Conservation (phyloP, 2,329 filamentous ascomycete species). For the Penicillium janthinellum region DNA sequence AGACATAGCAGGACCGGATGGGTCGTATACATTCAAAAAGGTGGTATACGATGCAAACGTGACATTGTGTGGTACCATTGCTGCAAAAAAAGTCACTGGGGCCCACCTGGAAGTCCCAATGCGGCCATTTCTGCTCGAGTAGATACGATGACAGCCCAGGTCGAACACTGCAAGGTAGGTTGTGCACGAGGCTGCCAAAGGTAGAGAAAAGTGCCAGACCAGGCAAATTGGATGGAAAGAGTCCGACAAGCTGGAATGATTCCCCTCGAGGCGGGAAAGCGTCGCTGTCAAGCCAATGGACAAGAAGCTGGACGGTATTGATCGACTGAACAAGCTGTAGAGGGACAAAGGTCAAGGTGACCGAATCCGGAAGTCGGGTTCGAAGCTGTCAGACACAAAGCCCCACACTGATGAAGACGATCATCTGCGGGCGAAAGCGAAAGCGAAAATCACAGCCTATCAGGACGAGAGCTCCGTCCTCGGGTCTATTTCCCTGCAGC, state of each 20-base stretch:
- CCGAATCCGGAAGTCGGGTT: neutral
- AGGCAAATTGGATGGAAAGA: neutral
- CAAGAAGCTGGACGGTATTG: neutral
- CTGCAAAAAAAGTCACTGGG: constrained; percentile 11
- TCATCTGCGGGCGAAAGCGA: neutral
- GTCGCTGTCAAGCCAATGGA: neutral
- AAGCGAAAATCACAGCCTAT: neutral
- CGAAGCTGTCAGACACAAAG: neutral
- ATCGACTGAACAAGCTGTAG: neutral
- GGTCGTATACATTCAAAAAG: constrained; percentile 19
- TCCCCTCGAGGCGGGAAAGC: too few relatives aligned
- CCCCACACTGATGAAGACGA: neutral
- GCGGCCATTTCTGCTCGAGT: constrained; percentile 13
- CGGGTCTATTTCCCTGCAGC: neutral
- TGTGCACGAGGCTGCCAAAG: neutral
- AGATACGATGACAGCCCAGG: neutral
- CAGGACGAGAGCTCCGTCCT: neutral
- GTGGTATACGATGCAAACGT: constrained; percentile 28
- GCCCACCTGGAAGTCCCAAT: constrained; percentile 19
- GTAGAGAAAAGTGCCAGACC: neutral
- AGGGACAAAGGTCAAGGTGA: neutral
- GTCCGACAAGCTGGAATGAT: too few relatives aligned
- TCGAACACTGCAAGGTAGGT: neutral
- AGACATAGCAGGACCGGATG: constrained; percentile 11
- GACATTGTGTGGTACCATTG: constrained; percentile 34